These are phyloP conservation scores for Xylaria scruposa DNA, from an alignment of 495 filamentous ascomycete genomes.

Conservation along the genomic window DNA sequence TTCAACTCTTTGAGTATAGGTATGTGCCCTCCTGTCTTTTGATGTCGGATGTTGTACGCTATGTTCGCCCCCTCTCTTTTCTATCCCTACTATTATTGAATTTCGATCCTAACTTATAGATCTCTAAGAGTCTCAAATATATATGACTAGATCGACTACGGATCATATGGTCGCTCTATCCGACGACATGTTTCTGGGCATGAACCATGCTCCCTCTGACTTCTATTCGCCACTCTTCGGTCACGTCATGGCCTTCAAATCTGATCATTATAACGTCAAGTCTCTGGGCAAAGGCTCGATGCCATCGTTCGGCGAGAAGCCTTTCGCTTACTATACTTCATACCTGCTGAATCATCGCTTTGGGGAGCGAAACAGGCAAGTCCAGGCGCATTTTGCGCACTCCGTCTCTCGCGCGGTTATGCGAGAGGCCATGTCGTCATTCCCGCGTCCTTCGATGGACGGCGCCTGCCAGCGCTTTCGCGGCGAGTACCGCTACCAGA, in stretches of 20 bases:
- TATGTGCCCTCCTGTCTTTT: neutral
- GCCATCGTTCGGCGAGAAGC: constrained; percentile 54
- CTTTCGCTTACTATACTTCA: constrained; percentile 53
- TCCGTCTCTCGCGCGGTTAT: constrained; percentile 48
- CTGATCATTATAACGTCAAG: constrained; percentile 49
- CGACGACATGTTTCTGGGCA: constrained; percentile 54
- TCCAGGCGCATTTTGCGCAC: constrained; percentile 52
- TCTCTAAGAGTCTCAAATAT: constrained; percentile 53
- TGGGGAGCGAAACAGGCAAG: constrained; percentile 51
- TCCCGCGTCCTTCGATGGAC: constrained; percentile 46
- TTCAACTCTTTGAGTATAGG: constrained; percentile 45
- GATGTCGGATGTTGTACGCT: neutral
- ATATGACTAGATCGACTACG: constrained; percentile 40
- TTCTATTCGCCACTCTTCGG: constrained; percentile 54
- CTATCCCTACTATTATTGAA: neutral
- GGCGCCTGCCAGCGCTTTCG: constrained; percentile 51
- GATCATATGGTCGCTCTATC: constrained; percentile 50
- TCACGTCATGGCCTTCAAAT: constrained; percentile 50
- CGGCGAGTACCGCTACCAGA: constrained; percentile 49
- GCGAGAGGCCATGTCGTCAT: constrained; percentile 49
- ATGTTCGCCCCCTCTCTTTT: neutral
- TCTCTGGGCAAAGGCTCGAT: constrained; percentile 35
- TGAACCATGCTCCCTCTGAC: constrained; percentile 49
- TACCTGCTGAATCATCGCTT: constrained; percentile 53
- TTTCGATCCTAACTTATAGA: neutral